Percentiles rank a stretch among this genome's conserved stretches.
Evolutionary conservation across 2,329 filamentous ascomycete genomes (phyloP).

Genomic region (Fusarium sp.): DNA sequence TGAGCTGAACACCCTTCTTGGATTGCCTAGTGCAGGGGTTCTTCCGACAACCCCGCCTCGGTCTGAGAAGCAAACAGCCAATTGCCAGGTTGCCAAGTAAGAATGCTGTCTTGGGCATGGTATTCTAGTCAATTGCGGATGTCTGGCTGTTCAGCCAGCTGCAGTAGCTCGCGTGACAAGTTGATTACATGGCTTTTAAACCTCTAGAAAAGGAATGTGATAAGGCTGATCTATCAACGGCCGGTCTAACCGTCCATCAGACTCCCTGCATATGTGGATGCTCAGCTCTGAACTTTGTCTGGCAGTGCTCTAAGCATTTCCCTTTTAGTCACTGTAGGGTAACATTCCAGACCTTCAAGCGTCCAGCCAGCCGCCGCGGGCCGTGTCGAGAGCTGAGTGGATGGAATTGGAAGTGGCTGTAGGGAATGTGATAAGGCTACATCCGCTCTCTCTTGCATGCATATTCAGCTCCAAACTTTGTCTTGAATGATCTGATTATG

Average conservation of each 20-base stretch:
- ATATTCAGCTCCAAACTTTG: slow-evolving; percentile 1
- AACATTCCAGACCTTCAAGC: background rate
- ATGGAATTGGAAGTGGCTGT: background rate
- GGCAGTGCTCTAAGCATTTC: background rate
- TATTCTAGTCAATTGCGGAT: too few species aligned
- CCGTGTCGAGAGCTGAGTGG: background rate
- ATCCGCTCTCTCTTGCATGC: background rate
- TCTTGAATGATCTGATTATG: background rate
- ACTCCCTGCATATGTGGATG: background rate
- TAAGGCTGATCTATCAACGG: background rate
- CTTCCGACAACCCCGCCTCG: background rate
- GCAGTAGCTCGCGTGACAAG: fast-evolving
- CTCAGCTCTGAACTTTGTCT: slow-evolving; percentile 7
- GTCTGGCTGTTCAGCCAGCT: background rate
- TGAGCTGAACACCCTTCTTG: background rate
- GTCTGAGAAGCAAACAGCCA: background rate
- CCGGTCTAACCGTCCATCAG: background rate
- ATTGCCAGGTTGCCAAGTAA: background rate
- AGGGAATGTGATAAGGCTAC: slow-evolving; percentile 1
- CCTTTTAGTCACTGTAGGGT: background rate
- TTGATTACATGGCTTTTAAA: background rate
- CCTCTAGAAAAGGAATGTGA: background rate
- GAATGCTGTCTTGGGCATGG: background rate
- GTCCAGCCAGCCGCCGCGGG: background rate
- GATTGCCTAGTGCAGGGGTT: background rate